Conservation (phyloP, 495 filamentous ascomycete species). For the Lasiosphaeria miniovina region DNA sequence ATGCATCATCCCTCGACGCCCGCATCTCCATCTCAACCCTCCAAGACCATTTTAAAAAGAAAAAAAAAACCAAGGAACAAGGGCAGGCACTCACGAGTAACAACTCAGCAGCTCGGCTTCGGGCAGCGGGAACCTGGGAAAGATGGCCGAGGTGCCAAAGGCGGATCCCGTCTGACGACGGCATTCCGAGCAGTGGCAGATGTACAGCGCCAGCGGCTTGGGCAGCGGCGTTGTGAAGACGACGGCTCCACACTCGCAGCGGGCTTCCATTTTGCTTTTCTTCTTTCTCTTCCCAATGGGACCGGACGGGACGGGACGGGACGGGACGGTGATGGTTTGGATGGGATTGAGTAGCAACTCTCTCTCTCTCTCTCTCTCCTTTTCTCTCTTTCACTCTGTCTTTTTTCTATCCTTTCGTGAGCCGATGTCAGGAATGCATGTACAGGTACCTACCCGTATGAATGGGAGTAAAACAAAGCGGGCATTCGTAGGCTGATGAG, state of each 20-base stretch:
- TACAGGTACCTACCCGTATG: no score
- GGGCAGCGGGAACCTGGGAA: slow-evolving; percentile 57
- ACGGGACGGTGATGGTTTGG: neutral
- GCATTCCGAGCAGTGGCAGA: slow-evolving; percentile 69
- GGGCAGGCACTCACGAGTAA: slow-evolving; percentile 41
- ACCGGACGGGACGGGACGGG: neutral
- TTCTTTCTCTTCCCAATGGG: neutral
- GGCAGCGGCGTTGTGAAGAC: slow-evolving; percentile 57
- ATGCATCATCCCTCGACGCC: no score
- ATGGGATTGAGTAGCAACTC: no score
- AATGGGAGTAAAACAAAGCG: no score
- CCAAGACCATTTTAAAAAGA: no score
- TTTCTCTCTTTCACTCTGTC: no score
- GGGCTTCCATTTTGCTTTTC: slow-evolving; percentile 45
- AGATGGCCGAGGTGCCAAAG: slow-evolving; percentile 66
- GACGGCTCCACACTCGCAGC: slow-evolving; percentile 63
- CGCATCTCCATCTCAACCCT: no score
- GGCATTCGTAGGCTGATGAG: no score
- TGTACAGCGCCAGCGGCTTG: slow-evolving; percentile 57
- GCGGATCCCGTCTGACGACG: slow-evolving; percentile 63
- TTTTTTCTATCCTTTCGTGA: no score
- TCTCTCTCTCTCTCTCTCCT: no score
- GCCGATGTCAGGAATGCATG: no score
- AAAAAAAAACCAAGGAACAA: no score
- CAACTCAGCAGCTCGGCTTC: slow-evolving; percentile 39